Conservation (phyloP, 495 filamentous ascomycete species). For the Sordaria brevicollis region DNA sequence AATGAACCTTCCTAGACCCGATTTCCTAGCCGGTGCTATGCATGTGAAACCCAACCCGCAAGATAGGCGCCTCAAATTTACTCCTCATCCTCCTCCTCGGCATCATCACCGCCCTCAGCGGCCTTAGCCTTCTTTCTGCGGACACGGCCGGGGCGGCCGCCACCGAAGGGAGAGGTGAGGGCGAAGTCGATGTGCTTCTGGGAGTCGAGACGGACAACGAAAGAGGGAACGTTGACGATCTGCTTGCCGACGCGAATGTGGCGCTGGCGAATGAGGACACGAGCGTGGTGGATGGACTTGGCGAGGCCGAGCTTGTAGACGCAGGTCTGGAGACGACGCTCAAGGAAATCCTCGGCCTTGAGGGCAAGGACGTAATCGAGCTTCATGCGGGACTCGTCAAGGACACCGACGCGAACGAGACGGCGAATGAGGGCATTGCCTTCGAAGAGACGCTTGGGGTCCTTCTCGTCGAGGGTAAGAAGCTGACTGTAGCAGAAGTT, state of each 20-base stretch:
- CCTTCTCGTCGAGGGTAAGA: slow-evolving; percentile 99
- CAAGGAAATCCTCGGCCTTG: slow-evolving; percentile 97
- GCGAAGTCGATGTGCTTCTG: slow-evolving; percentile 99
- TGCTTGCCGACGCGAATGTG: slow-evolving; percentile 99
- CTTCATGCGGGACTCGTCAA: slow-evolving; percentile 99
- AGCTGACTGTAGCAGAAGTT: slow-evolving; percentile 62
- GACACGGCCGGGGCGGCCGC: slow-evolving; percentile 91
- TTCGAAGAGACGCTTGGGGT: slow-evolving; percentile 99
- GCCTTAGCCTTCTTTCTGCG: slow-evolving; percentile 98
- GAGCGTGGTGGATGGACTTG: slow-evolving; percentile 99
- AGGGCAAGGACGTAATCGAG: slow-evolving; percentile 99
- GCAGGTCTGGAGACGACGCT: slow-evolving; percentile 97
- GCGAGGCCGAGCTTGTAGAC: slow-evolving; percentile 99
- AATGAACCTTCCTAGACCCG: slow-evolving; percentile 19
- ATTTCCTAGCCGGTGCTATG: slow-evolving; percentile 31
- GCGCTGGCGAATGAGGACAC: slow-evolving; percentile 96
- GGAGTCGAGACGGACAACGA: slow-evolving; percentile 97
- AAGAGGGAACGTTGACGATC: slow-evolving; percentile 99
- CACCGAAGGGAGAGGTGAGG: slow-evolving; percentile 92
- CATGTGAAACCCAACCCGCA: slow-evolving; percentile 19
- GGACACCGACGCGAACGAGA: slow-evolving; percentile 98
- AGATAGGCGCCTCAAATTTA: slow-evolving; percentile 26
- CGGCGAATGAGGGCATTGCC: slow-evolving; percentile 99
- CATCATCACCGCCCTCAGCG: slow-evolving; percentile 80
- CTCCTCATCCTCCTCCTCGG: slow-evolving; percentile 81